Evolutionary conservation across 257 asterid genomes (phyloP).

Genomic region (Pogostemon cablin): DNA sequence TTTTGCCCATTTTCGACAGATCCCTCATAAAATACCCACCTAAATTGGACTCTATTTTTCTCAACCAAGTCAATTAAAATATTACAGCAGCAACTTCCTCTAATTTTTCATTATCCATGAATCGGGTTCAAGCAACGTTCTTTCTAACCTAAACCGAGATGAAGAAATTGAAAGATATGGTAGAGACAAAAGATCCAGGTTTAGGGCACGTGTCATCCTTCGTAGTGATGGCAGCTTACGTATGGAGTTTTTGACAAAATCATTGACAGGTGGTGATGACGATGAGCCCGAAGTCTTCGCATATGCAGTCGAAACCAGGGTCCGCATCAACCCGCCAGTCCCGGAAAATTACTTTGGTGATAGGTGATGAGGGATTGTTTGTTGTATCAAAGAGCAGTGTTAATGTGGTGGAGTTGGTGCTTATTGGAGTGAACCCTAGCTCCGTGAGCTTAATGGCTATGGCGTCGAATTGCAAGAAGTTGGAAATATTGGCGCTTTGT

Average conservation of each 20-base stretch:
- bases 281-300: conserved; percentile 36
- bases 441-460: too few relatives aligned
- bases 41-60: conserved; percentile 24
- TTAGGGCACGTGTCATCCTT: conserved; percentile 40
- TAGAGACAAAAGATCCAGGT: conserved; percentile 28
- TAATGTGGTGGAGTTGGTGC: too few relatives aligned
- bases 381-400: too few relatives aligned
- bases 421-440: too few relatives aligned
- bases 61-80: conserved; percentile 5
- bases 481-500: too few relatives aligned
- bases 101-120: conserved; percentile 30
- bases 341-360: conserved; percentile 42
- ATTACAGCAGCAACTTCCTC: background rate
- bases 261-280: conserved; percentile 1
- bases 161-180: conserved; percentile 40
- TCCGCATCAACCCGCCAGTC: conserved; percentile 11
- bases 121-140: conserved; percentile 45
- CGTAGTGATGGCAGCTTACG: conserved; percentile 40
- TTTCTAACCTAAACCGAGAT: conserved; percentile 32
- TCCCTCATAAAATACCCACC: conserved; percentile 34
- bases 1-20: conserved; percentile 32
- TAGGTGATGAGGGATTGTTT: too few relatives aligned
- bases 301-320: conserved; percentile 37
- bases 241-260: conserved; percentile 46
- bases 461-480: too few relatives aligned